Evolutionary conservation across 2,329 filamentous ascomycete species (phyloP).

Genomic region (Arthroderma sp.): DNA sequence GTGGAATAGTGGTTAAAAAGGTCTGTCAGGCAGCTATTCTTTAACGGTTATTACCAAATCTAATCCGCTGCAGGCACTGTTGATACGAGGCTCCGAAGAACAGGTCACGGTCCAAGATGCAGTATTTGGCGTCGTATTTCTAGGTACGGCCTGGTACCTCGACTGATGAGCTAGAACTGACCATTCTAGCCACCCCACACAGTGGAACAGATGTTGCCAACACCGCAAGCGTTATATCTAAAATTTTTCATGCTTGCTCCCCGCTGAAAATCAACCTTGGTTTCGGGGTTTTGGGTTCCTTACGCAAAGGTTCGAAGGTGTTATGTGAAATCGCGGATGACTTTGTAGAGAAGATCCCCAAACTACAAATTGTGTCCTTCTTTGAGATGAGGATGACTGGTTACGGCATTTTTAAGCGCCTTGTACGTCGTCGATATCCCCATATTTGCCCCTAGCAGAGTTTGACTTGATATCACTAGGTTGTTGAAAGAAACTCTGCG

Average conservation of each 20-base stretch:
- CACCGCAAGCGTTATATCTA: neutral
- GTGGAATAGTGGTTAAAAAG: conserved; percentile 26
- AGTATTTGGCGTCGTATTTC: conserved; percentile 4
- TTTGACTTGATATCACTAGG: neutral
- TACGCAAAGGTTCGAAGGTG: conserved; percentile 4
- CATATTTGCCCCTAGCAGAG: neutral
- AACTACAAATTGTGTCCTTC: conserved; percentile 6
- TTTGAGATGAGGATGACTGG: conserved; percentile 3
- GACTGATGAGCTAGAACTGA: neutral
- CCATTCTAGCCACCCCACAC: conserved; percentile 2
- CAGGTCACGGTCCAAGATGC: neutral
- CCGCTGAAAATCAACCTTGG: neutral
- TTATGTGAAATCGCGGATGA: conserved; percentile 5
- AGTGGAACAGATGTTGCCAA: neutral
- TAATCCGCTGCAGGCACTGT: neutral
- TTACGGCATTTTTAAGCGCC: neutral
- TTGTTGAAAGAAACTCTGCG: conserved; percentile 4
- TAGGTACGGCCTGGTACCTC: conserved; percentile 1
- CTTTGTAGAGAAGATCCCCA: conserved; percentile 1
- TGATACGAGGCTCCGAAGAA: neutral
- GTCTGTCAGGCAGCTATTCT: conserved; percentile 14
- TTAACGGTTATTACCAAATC: neutral
- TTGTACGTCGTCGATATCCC: neutral
- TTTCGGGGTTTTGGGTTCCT: neutral
- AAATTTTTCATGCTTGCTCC: neutral